A percentile compares a stretch with the other conserved stretches of the same genome.
phyloP scores from a whole-genome alignment of 768 basidiomycete genomes.

The Fistulinella prunicolor region DNA sequence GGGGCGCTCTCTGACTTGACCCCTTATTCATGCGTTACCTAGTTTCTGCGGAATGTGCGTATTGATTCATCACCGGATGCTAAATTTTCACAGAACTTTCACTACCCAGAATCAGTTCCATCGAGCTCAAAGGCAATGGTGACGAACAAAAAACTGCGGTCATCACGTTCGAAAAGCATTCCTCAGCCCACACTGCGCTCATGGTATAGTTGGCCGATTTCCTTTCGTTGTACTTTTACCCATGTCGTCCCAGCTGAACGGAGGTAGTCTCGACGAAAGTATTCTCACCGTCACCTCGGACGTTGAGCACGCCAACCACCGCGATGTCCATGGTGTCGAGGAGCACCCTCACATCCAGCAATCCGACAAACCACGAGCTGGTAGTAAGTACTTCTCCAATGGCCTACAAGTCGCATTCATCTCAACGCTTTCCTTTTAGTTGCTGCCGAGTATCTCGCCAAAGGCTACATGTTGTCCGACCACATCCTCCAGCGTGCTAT shows the following conservation, averaged over 20 bases:
- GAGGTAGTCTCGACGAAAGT: constrained; percentile 71
- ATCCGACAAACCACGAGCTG: constrained; percentile 88
- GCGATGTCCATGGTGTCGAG: constrained; percentile 32
- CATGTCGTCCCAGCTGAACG: constrained; percentile 52
- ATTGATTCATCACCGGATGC: background rate
- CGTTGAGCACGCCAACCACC: constrained; percentile 51
- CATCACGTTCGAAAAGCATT: constrained; percentile 80
- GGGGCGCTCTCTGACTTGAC: constrained; percentile 16
- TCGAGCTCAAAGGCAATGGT: constrained; percentile 51
- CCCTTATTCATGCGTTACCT: constrained; percentile 4
- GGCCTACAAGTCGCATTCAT: background rate
- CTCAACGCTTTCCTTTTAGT: constrained; percentile 41
- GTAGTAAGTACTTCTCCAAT: constrained; percentile 47
- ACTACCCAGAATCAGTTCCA: constrained; percentile 54
- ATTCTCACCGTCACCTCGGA: constrained; percentile 72
- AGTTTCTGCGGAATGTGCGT: constrained; percentile 87
- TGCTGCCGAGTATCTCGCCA: constrained; percentile 91
- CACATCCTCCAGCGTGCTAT: constrained; percentile 74
- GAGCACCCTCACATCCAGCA: constrained; percentile 56
- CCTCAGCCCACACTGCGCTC: constrained; percentile 81
- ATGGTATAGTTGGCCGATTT: constrained; percentile 51
- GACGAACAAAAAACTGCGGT: constrained; percentile 49
- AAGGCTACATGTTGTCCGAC: constrained; percentile 83
- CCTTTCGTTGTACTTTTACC: background rate
- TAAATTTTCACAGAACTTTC: constrained; percentile 1